Base-by-base conservation (phyloP, 2,329 filamentous ascomycete species). In the Aspergillus sp. region DNA sequence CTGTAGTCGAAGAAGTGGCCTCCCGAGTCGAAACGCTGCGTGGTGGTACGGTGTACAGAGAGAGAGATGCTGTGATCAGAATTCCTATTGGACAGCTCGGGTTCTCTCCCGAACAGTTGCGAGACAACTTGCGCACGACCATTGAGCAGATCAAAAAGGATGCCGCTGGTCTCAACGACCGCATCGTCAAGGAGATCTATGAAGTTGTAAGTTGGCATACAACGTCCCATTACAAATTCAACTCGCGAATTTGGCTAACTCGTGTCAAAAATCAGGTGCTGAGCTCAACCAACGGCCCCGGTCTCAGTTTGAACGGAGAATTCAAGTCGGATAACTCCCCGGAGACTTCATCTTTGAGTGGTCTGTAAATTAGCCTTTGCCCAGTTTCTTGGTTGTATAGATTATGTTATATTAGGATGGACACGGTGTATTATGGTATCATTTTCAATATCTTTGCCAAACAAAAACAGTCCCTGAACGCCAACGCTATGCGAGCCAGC, bases 41-140 rank as follows among this genome's bases (percentile, higher is more conserved):
- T 10, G 90, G 91, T 49, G 88, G 84, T 42, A 87, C 84, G 42
- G 83, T 90, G 55, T 98, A 95, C 71, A 82, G 89, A 62, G 93
- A 98, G 73, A 79, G 85, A 54, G 69, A 83, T 53, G 93, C 90
- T 11, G 88, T 93, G 28, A 81, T 98, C 43, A 78, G 90, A 47
- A 80, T 97, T 76, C 85, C 90, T n/a, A 80, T 98, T 49, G 93
- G 91, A 5, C 90, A 96, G 70, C 69, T 98, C 61, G 86, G 81
- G 1, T 95, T 95, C 70, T 88, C 88, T 6, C 90, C 93, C 3
- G 83, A 93, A 58, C 82, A 93, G 77, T 70, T 98, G 70, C 81
- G 85, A 62, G 81, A 81, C 52, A 98, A 98, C 64, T 78, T 98
- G 65, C 86, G 84, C 69, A 74, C 81, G 26, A 81, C 95, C 49